These are phyloP conservation scores for Berkeleyomyces basicola DNA, from an alignment of 2,329 filamentous ascomycete species.

Conservation along the genomic window DNA sequence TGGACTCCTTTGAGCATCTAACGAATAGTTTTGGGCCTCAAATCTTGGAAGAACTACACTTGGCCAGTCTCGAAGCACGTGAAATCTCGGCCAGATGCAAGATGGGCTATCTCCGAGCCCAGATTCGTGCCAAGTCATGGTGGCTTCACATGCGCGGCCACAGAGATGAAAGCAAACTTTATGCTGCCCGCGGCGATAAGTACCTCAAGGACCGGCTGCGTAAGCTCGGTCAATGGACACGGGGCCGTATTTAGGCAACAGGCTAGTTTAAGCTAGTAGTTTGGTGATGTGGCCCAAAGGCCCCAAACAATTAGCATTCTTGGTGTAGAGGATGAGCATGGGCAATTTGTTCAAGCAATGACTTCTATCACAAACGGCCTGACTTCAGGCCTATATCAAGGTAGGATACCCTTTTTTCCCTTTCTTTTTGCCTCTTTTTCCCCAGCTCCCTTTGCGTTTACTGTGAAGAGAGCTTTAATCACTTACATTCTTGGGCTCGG, in stretches of 20 bases:
- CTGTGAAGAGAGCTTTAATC: constrained; percentile 9
- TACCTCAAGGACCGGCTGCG: constrained; percentile 2
- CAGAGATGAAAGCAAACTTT: constrained; percentile 3
- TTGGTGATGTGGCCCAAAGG: neutral
- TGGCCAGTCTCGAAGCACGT: neutral
- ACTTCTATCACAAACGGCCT: neutral
- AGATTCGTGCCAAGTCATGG: constrained; percentile 1
- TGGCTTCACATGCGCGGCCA: neutral
- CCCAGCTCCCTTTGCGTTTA: constrained; percentile 7
- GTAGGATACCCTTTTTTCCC: constrained; percentile 1
- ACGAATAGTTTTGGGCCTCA: neutral
- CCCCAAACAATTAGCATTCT: neutral
- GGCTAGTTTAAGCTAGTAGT: neutral
- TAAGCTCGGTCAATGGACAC: neutral
- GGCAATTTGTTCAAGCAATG: neutral
- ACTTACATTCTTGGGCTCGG: constrained; percentile 8
- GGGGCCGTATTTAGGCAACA: neutral
- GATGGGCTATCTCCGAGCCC: neutral
- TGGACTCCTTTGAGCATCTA: neutral
- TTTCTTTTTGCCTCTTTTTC: neutral
- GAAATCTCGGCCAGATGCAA: neutral
- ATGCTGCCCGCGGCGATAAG: neutral
- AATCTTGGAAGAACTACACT: neutral
- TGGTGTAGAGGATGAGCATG: neutral
- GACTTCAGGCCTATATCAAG: neutral